Evolutionary conservation across 805 yeast genomes (phyloP), one percentile per base, ranked within the genome.

Genomic region (Aciculoconidium aculeatum): DNA sequence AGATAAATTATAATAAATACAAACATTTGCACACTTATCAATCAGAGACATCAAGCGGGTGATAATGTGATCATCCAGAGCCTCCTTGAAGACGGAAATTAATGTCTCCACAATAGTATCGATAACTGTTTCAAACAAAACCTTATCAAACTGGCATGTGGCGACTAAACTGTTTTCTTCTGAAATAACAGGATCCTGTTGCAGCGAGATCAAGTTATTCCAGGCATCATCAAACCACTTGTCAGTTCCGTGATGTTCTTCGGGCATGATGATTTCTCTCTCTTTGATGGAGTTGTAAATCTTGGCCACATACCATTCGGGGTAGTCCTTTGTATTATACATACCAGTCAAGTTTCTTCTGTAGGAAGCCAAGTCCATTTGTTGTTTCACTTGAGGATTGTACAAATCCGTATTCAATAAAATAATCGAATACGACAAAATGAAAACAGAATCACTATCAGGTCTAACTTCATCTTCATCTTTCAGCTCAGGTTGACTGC

Each of bases 231-330:
- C 96, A 55, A 88, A 90, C 78, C 95, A 81, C 49, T 82, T 86
- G 12, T 86, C 83, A 7, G 87, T 84, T 10, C 90, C 92, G 50
- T 86, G 94, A 44, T 90, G 96, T 47, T 92, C 98, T 47, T 92
- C 97, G 0, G 98, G 97, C 88, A 94, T 84, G 27, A 92, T 85
- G 39, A 92, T 92, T 55, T 92, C 99, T 30, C 81, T 73, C 32
- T 80, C 84, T 37, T 75, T 70, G 32, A 92, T 88, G 1, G 94
- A 81, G 15, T 71, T 61, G 54, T 83, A 92, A 15, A 90, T 86
- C 39, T 73, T 81, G 36, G 79, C 77, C 37, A 90, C 63, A 48
- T 86, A 90, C 83, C 95, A 87, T 14, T 68, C 69, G 3, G 94
- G 90, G 60, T 83, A 88, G 55, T 88, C 92, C 16, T 68, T 67